Conservation (phyloP, 2,329 filamentous ascomycete genomes). For the Pseudocercospora eumusae region DNA sequence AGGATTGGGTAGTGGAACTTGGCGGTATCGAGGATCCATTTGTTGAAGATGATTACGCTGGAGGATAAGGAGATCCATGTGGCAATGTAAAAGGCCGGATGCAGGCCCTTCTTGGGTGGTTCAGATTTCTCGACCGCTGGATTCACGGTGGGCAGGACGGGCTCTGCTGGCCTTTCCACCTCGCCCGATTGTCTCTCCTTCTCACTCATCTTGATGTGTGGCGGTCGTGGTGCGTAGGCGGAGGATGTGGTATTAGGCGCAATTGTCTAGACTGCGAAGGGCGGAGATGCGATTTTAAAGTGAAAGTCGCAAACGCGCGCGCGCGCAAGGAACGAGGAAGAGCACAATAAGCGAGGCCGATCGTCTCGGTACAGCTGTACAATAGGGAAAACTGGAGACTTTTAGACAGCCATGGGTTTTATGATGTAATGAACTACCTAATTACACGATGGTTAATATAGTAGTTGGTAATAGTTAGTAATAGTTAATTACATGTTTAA, state of each 20-base stretch:
- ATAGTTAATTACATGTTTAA: too few species aligned
- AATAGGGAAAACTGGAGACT: not conserved
- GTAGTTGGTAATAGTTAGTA: too few species aligned
- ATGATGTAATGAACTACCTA: too few species aligned
- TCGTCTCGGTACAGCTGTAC: not conserved
- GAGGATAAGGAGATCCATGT: slow-evolving; percentile 92
- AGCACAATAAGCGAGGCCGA: not conserved
- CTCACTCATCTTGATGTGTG: slow-evolving; percentile 69
- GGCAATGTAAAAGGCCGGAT: slow-evolving; percentile 82
- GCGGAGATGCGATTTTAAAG: not conserved
- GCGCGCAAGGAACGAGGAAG: not conserved
- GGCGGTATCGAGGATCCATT: slow-evolving; percentile 87
- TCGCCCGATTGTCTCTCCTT: slow-evolving; percentile 85
- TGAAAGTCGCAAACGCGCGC: not conserved
- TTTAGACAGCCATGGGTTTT: too few species aligned
- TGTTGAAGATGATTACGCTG: slow-evolving; percentile 98
- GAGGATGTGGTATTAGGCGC: not conserved
- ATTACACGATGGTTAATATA: too few species aligned
- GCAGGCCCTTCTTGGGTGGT: slow-evolving; percentile 64
- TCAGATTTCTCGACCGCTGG: slow-evolving; percentile 70
- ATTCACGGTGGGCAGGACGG: slow-evolving; percentile 78
- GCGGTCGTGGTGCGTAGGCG: slow-evolving; percentile 16
- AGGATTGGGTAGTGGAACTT: slow-evolving; percentile 76
- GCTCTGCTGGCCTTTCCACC: slow-evolving; percentile 60
- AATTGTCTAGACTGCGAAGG: not conserved